phyloP scores from a whole-genome alignment of 176 grass and related monocot species.

The Carex littledalei region DNA sequence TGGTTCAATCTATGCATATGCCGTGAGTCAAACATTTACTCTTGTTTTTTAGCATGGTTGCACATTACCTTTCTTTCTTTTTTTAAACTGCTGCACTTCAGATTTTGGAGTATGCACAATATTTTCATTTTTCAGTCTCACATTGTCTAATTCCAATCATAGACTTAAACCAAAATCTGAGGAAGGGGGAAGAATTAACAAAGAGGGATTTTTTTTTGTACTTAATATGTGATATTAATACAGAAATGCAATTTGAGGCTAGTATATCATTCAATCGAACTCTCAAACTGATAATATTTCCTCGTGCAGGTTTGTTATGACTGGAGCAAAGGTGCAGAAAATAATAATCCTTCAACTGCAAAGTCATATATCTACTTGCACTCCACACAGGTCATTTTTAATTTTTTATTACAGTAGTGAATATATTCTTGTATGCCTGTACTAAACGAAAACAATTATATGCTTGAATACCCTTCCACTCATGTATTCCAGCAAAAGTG shows the following conservation, averaged over 20 bases:
- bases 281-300: neutral
- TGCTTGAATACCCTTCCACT: neutral
- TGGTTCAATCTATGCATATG: conserved; percentile 91
- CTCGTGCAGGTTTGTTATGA: conserved; percentile 68
- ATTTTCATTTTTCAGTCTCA: neutral
- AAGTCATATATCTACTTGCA: conserved; percentile 97
- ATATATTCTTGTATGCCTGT: neutral
- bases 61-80: neutral
- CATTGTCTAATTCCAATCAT: neutral
- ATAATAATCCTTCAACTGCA: conserved; percentile 74
- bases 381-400: conserved; percentile 52
- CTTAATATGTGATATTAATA: neutral
- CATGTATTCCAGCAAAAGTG: neutral
- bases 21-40: conserved; percentile 35
- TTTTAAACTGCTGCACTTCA: neutral
- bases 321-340: conserved; percentile 86
- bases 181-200: neutral
- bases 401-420: neutral
- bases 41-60: neutral
- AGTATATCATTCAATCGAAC: neutral
- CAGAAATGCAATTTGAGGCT: neutral
- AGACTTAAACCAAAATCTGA: neutral
- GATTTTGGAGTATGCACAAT: neutral
- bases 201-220: neutral
- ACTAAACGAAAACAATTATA: neutral